phyloP scores from a whole-genome alignment of 257 asterid genomes.

The Leonotis leonurus region DNA sequence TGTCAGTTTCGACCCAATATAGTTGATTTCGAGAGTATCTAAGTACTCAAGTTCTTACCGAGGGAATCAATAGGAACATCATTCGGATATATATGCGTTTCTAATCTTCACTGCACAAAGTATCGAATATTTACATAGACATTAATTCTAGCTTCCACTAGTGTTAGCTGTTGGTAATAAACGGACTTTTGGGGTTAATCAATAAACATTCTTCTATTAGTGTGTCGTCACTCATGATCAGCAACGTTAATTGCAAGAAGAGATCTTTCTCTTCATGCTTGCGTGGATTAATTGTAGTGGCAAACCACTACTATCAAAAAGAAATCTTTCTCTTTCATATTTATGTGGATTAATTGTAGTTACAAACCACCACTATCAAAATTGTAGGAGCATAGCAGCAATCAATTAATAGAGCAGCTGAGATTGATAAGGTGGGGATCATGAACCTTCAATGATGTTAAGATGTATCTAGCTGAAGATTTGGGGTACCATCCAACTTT shows the following conservation, averaged over 20 bases:
- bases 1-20: not conserved
- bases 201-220: constrained; percentile 11
- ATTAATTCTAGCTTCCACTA: not conserved
- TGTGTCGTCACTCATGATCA: constrained; percentile 5
- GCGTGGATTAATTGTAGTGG: not conserved
- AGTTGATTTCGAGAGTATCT: not conserved
- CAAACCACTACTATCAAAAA: not conserved
- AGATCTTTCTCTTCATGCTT: not conserved
- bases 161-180: not conserved
- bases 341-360: not conserved
- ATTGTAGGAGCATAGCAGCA: not conserved
- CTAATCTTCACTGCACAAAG: not conserved
- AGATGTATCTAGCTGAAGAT: constrained; percentile 1
- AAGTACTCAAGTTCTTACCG: not conserved
- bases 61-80: not conserved
- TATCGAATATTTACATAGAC: not conserved
- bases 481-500: constrained; percentile 12
- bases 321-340: not conserved
- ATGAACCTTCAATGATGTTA: not conserved
- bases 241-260: constrained; percentile 1
- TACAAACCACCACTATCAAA: not conserved
- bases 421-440: not conserved
- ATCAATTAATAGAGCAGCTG: constrained; percentile 1
- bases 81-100: not conserved
- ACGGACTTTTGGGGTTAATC: not conserved